Conservation (phyloP, 1,139 yeast genomes). For the Candida sojae region DNA sequence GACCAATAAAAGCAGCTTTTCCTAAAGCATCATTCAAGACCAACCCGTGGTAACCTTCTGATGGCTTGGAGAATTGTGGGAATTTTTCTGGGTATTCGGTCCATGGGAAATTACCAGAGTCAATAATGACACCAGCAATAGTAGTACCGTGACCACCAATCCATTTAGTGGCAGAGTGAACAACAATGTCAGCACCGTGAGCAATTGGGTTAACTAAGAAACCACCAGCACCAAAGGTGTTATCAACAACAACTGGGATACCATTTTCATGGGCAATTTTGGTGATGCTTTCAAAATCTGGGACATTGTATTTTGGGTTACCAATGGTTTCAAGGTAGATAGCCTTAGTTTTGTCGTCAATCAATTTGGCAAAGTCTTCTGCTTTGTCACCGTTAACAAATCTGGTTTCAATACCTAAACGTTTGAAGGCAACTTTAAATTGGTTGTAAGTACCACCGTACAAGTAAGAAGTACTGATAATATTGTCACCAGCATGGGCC, state of each 20-base stretch:
- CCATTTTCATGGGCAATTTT: constrained; percentile 86
- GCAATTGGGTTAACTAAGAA: constrained; percentile 81
- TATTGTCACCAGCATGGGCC: constrained; percentile 87
- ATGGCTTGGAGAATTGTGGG: constrained; percentile 89
- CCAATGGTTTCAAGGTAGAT: constrained; percentile 90
- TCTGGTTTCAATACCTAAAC: constrained; percentile 81
- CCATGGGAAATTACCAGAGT: constrained; percentile 93
- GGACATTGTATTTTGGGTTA: constrained; percentile 90
- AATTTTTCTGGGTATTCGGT: constrained; percentile 77
- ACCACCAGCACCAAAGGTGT: constrained; percentile 98
- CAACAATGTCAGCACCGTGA: constrained; percentile 83
- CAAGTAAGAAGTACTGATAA: constrained; percentile 81
- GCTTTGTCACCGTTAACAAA: constrained; percentile 78
- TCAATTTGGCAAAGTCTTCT: constrained; percentile 68
- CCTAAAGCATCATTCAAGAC: constrained; percentile 82
- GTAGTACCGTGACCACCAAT: constrained; percentile 98
- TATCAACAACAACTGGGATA: constrained; percentile 90
- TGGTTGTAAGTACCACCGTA: constrained; percentile 98
- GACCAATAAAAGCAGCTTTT: constrained; percentile 74
- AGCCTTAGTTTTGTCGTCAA: constrained; percentile 87
- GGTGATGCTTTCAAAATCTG: constrained; percentile 80
- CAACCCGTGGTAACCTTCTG: constrained; percentile 92
- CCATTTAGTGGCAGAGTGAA: constrained; percentile 97
- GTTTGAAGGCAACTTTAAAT: constrained; percentile 87
- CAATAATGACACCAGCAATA: constrained; percentile 88